These are phyloP conservation scores for Litsea cubeba DNA, from an alignment of 164 flowering plant species.

Conservation along the genomic window DNA sequence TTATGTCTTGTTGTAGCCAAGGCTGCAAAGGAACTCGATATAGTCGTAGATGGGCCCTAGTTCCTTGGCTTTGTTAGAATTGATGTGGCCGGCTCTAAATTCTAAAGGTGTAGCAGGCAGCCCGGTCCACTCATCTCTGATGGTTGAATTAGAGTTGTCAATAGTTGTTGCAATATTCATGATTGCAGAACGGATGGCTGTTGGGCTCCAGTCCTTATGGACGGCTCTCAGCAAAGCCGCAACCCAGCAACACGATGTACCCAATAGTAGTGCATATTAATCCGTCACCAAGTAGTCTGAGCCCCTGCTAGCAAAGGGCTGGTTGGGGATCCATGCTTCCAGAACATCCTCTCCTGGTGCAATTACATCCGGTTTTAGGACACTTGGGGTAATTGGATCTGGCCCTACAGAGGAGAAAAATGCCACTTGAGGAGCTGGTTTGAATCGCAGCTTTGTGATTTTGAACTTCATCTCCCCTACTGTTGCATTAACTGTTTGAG, in stretches of 20 bases:
- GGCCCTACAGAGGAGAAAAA: slow-evolving; percentile 27
- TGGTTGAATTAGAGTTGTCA: slow-evolving; percentile 11
- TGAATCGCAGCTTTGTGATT: slow-evolving; percentile 18
- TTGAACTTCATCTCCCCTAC: slow-evolving; percentile 22
- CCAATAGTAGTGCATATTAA: slow-evolving; percentile 22
- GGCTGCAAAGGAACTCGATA: slow-evolving; percentile 32
- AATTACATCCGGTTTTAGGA: slow-evolving; percentile 28
- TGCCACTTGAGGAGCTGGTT: slow-evolving; percentile 32
- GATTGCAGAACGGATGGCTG: slow-evolving; percentile 33
- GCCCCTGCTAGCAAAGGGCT: too few relatives aligned
- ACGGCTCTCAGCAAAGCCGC: slow-evolving; percentile 28
- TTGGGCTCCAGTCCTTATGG: slow-evolving; percentile 35
- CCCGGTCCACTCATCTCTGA: slow-evolving; percentile 12
- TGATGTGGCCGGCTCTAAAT: slow-evolving; percentile 21
- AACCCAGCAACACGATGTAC: slow-evolving; percentile 33
- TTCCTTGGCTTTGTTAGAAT: slow-evolving; percentile 20
- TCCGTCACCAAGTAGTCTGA: slow-evolving; percentile 19
- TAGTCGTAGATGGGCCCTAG: slow-evolving; percentile 45
- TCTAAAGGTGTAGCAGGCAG: slow-evolving; percentile 14
- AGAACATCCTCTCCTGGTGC: slow-evolving; percentile 32
- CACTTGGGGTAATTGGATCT: slow-evolving; percentile 19
- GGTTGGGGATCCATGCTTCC: slow-evolving; percentile 27
- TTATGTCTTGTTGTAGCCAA: slow-evolving; percentile 37
- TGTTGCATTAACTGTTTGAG: slow-evolving; percentile 8
- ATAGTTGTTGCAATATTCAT: slow-evolving; percentile 26